These are phyloP conservation scores for Tetrahymena malaccensis DNA, from an alignment of 73 alveolate genomes.

Conservation along the genomic window DNA sequence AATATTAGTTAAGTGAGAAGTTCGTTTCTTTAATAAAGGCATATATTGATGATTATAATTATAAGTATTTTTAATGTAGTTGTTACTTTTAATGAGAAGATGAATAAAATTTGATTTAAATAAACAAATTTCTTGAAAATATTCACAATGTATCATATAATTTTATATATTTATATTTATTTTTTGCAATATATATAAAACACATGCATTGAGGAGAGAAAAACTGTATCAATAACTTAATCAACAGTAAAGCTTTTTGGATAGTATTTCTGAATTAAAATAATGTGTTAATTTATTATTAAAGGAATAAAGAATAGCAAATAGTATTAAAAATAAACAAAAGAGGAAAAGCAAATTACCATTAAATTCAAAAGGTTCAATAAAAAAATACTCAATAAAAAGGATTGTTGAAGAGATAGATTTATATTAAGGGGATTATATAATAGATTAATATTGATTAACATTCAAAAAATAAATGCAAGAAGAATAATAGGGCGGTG, in stretches of 20 bases:
- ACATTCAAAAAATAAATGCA: background rate
- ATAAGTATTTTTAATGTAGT: background rate
- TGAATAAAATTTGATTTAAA: background rate
- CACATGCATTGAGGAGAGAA: background rate
- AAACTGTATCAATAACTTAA: background rate
- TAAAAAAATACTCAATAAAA: background rate
- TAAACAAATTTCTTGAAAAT: background rate
- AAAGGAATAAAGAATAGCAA: background rate
- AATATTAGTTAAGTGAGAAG: background rate
- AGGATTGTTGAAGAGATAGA: background rate
- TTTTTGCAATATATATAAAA: too few relatives aligned
- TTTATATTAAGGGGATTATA: too few relatives aligned
- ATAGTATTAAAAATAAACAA: background rate
- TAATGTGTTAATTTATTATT: background rate
- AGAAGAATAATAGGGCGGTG: background rate
- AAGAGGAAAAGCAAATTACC: background rate
- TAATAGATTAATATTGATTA: background rate
- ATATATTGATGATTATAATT: too few relatives aligned
- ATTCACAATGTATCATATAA: too few relatives aligned
- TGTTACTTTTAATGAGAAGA: background rate
- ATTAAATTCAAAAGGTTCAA: background rate
- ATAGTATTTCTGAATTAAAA: background rate
- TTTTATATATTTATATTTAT: too few relatives aligned
- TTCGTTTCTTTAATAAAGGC: background rate
- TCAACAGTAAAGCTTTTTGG: background rate